Evolutionary conservation across 2,329 filamentous ascomycete species (phyloP), one percentile per base, ranked within the genome.

Genomic region (Beauveria varroae): DNA sequence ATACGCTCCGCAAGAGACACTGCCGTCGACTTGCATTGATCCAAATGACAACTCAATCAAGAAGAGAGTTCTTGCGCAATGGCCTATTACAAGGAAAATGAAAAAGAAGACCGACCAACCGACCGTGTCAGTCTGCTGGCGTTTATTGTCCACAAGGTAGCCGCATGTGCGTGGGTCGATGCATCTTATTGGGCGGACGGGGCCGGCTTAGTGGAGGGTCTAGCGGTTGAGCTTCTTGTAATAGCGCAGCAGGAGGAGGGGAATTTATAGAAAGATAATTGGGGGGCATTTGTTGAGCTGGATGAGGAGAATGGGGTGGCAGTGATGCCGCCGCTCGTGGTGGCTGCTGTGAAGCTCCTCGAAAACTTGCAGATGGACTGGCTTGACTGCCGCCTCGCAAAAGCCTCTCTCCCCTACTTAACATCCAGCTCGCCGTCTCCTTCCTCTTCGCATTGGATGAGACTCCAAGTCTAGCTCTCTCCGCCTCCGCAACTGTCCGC

Each of bases 91-190:
- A 49, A 49, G 1, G 28, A 20, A 18, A 40, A 53, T 22, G 26
- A 46, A 16, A 5, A 20, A 52, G 1, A 20, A 52, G 22, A 14
- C 34, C 14, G 14, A 41, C 44, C 9, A 9, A 30, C 30, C 16
- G 46, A 12, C n/a, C 18, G 9, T 18, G 16, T 37, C 34, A 12
- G 28, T 51, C 37, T 51, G 46, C 37, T 34, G 47, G 57, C 49
- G 57, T 26, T 18, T 60, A 53, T 22, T 22, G 20, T 60, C 57
- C 57, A 60, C 49, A 53, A 26, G 26, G n/a, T 54, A 40, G 60
- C 54, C 49, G 60, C 60, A 62, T 62, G 60, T 62, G 60, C 60
- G 49, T 62, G 60, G 60, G 60, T 52, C 60, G 53, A 53, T 53
- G 47, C 49, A 53, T 62, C 60, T 62, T 8, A 62, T 62, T 62